Evolutionary conservation across 768 basidiomycete species (phyloP).

Genomic region (Ramaria sp.): DNA sequence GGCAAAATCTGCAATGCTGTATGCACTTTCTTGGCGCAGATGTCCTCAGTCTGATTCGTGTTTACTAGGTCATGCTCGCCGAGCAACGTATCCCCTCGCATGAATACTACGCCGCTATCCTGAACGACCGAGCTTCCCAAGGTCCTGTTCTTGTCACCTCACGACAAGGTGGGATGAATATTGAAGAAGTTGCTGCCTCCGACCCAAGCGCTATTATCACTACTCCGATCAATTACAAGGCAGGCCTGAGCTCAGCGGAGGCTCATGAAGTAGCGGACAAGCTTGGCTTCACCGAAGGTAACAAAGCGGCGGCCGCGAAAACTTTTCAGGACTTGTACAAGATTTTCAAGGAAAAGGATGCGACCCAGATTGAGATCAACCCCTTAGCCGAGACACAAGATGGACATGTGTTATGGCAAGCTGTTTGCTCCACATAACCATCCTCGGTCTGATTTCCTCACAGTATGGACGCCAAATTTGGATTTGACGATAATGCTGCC

Average conservation of each 20-base stretch:
- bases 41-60: constrained; percentile 8
- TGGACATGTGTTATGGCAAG: constrained; percentile 86
- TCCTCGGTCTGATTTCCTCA: not conserved
- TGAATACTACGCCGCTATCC: constrained; percentile 95
- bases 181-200: constrained; percentile 96
- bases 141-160: constrained; percentile 92
- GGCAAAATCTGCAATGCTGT: constrained; percentile 95
- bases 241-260: constrained; percentile 62
- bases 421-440: constrained; percentile 1
- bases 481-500: constrained; percentile 99
- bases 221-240: constrained; percentile 77
- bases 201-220: constrained; percentile 94
- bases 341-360: constrained; percentile 98
- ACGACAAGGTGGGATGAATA: constrained; percentile 97
- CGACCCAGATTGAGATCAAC: constrained; percentile 99
- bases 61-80: constrained; percentile 85
- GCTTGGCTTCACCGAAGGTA: constrained; percentile 69
- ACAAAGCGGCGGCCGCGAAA: constrained; percentile 79
- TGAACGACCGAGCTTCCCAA: constrained; percentile 86
- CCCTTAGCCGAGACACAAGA: constrained; percentile 89
- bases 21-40: constrained; percentile 19
- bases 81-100: constrained; percentile 88
- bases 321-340: constrained; percentile 91
- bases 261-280: constrained; percentile 77
- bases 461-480: constrained; percentile 99